Conservation (phyloP, 1,284 basidiomycete genomes). For the Hortiboletus rubellus region DNA sequence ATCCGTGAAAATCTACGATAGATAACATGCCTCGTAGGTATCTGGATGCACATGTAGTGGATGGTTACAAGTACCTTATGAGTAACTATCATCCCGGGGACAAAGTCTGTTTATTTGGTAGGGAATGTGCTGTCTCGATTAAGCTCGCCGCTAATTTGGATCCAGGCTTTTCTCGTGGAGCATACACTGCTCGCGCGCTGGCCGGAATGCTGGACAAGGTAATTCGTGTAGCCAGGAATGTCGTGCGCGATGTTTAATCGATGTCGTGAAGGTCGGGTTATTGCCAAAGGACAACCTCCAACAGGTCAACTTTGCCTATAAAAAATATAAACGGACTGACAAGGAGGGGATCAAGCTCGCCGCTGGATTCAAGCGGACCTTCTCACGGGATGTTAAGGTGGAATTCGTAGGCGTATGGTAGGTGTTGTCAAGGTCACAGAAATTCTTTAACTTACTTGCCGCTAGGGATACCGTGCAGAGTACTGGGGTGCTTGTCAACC, state of each 20-base stretch:
- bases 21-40: conserved; percentile 43
- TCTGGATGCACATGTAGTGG: conserved; percentile 61
- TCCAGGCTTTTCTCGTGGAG: conserved; percentile 71
- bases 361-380: conserved; percentile 64
- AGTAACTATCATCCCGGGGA: conserved; percentile 60
- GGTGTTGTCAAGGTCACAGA: conserved; percentile 17
- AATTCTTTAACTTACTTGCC: conserved; percentile 7
- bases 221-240: not conserved
- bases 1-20: not conserved
- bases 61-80: conserved; percentile 68
- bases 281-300: conserved; percentile 58
- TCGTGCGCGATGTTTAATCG: not conserved
- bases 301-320: conserved; percentile 67
- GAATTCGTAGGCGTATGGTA: conserved; percentile 69
- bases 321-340: conserved; percentile 55
- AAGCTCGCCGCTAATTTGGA: conserved; percentile 1
- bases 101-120: conserved; percentile 63
- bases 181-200: conserved; percentile 74
- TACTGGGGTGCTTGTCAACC: conserved; percentile 57
- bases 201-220: conserved; percentile 62
- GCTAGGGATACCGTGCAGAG: conserved; percentile 67
- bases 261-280: conserved; percentile 50
- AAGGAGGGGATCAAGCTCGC: conserved; percentile 45
- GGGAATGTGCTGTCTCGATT: conserved; percentile 9
- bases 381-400: conserved; percentile 57